Conservation (phyloP, 208 protist genomes). For the Trypanosoma melophagium region DNA sequence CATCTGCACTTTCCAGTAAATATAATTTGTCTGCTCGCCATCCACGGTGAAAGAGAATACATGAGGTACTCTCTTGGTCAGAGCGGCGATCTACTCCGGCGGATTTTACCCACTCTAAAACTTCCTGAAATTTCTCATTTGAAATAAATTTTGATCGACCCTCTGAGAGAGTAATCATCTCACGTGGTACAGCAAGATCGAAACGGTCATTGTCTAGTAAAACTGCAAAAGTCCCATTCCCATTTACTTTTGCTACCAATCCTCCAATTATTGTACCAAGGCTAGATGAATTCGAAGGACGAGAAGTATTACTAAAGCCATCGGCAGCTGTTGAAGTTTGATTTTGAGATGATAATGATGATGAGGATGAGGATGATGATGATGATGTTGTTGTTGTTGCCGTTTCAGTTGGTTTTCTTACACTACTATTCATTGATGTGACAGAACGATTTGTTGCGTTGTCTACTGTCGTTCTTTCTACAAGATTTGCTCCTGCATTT, state of each 20-base stretch:
- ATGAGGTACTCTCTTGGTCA: conserved; percentile 77
- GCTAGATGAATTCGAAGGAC: conserved; percentile 5
- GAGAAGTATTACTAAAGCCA: neutral
- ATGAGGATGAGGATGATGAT: no score
- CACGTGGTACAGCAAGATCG: conserved; percentile 69
- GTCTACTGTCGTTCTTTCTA: neutral
- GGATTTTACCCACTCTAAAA: conserved; percentile 77
- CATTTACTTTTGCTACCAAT: conserved; percentile 76
- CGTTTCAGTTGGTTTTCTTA: no score
- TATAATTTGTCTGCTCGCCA: conserved; percentile 85
- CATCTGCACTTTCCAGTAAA: conserved; percentile 72
- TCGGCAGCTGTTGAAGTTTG: neutral
- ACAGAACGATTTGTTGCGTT: no score
- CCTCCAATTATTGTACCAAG: conserved; percentile 50
- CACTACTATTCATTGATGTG: no score
- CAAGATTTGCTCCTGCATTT: neutral
- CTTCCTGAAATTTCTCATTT: conserved; percentile 51
- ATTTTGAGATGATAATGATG: no score
- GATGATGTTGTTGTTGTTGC: no score
- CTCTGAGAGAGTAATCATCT: conserved; percentile 61
- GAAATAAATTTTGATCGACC: conserved; percentile 54
- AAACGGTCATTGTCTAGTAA: conserved; percentile 86
- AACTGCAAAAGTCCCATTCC: conserved; percentile 72
- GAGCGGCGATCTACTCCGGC: conserved; percentile 57
- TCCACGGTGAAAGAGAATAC: conserved; percentile 76